A percentile compares a stretch with the other conserved stretches of the same genome.
These are phyloP conservation scores for Rusavskia elegans DNA, from an alignment of 495 filamentous ascomycete species.

Conservation along the genomic window DNA sequence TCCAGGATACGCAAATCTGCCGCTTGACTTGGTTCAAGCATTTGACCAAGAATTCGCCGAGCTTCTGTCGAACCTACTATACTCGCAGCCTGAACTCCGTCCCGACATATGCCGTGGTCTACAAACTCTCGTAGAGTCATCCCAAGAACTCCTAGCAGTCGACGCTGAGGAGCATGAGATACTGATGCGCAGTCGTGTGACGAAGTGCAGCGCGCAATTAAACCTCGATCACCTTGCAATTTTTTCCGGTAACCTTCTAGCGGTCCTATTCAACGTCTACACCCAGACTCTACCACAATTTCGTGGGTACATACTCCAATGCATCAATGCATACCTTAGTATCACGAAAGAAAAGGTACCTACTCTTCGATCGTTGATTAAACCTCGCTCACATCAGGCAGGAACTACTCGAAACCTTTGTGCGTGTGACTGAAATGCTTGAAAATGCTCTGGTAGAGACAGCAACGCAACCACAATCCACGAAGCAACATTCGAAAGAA, in stretches of 20 bases:
- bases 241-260: slow-evolving; percentile 75
- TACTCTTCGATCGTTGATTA: background rate
- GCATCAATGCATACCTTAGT: slow-evolving; percentile 85
- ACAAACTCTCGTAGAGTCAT: slow-evolving; percentile 77
- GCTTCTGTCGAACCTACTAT: slow-evolving; percentile 76
- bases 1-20: slow-evolving; percentile 89
- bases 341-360: slow-evolving; percentile 53
- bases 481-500: slow-evolving; percentile 43
- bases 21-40: slow-evolving; percentile 56
- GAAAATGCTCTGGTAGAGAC: slow-evolving; percentile 54
- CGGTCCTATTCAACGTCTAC: slow-evolving; percentile 96
- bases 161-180: slow-evolving; percentile 49
- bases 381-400: slow-evolving; percentile 15
- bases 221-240: slow-evolving; percentile 63
- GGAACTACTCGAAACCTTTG: slow-evolving; percentile 77
- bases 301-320: slow-evolving; percentile 74
- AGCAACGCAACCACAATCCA: slow-evolving; percentile 28
- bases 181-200: slow-evolving; percentile 52
- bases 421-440: slow-evolving; percentile 69
- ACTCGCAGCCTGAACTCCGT: slow-evolving; percentile 76
- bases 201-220: slow-evolving; percentile 54
- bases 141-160: slow-evolving; percentile 53
- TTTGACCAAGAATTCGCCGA: slow-evolving; percentile 90
- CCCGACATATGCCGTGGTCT: slow-evolving; percentile 73
- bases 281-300: slow-evolving; percentile 87